Conservation (phyloP, 108 stramenopile genomes). For the Cyclostephanos invisitatus region DNA sequence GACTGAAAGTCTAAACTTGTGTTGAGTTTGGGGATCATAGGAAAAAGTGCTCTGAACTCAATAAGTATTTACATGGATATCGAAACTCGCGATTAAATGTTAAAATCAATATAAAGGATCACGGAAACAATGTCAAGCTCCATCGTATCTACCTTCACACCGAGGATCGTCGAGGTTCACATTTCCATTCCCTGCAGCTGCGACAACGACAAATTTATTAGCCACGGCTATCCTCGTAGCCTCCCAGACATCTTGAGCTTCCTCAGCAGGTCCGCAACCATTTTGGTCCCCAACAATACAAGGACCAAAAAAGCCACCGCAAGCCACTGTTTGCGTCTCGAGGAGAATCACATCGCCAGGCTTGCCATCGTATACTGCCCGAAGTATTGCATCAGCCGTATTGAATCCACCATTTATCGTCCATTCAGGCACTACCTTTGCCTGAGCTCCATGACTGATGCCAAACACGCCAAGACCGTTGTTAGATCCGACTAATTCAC, state of each 20-base stretch:
- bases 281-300: no score
- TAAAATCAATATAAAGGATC: no score
- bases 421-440: not conserved
- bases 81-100: no score
- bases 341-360: conserved; percentile 19
- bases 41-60: no score
- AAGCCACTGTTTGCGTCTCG: conserved; percentile 12
- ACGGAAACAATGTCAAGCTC: no score
- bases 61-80: no score
- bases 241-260: not conserved
- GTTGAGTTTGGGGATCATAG: no score
- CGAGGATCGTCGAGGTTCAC: conserved; percentile 5
- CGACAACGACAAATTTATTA: conserved; percentile 13
- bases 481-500: not conserved
- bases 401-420: not conserved
- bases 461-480: conserved; percentile 7
- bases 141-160: not conserved
- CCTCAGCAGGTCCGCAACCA: no score
- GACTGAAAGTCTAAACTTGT: no score
- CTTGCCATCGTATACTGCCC: not conserved
- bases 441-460: conserved; percentile 18
- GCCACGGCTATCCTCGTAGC: conserved; percentile 12
- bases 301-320: not conserved
- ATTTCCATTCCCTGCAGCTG: conserved; percentile 15
- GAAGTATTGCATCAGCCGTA: conserved; percentile 8